Percentiles rank a stretch among this genome's conserved stretches.
Evolutionary conservation across 495 filamentous ascomycete genomes (phyloP).

Genomic region (Sordaria brevicollis): DNA sequence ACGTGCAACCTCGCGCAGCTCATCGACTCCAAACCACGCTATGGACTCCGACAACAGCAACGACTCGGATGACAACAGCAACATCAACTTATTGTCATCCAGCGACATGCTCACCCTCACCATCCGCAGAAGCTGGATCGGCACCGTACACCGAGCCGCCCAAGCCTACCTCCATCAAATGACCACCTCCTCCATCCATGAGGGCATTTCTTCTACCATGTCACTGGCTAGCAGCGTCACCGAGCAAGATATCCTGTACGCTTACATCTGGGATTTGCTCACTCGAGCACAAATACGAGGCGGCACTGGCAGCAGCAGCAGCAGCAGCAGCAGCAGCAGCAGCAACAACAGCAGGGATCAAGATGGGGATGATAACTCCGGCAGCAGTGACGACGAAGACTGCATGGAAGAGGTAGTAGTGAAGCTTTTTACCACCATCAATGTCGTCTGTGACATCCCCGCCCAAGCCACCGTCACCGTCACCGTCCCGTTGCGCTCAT

Average conservation of each 20-base stretch:
- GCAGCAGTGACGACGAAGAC: background rate
- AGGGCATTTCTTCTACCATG: background rate
- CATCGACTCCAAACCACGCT: background rate
- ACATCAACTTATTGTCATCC: too few species aligned
- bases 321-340: too few species aligned
- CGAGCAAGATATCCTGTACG: background rate
- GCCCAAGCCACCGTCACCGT: background rate
- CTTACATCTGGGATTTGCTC: background rate
- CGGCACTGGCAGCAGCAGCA: background rate
- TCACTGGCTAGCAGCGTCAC: background rate
- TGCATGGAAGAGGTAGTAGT: background rate
- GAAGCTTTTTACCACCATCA: background rate
- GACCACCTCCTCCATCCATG: background rate
- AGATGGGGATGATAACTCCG: background rate
- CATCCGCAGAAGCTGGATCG: background rate
- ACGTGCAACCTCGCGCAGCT: background rate
- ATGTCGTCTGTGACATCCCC: background rate
- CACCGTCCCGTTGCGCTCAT: background rate
- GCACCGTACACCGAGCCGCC: background rate
- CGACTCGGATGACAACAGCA: too few species aligned
- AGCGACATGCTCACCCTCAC: background rate
- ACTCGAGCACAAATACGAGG: background rate
- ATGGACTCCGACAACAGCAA: background rate
- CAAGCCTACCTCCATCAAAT: background rate
- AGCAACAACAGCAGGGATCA: too few species aligned